Percentiles rank a stretch among this genome's conserved stretches.
These are phyloP conservation scores for Acorus calamus DNA, from an alignment of 106 monocot species.

Conservation along the genomic window DNA sequence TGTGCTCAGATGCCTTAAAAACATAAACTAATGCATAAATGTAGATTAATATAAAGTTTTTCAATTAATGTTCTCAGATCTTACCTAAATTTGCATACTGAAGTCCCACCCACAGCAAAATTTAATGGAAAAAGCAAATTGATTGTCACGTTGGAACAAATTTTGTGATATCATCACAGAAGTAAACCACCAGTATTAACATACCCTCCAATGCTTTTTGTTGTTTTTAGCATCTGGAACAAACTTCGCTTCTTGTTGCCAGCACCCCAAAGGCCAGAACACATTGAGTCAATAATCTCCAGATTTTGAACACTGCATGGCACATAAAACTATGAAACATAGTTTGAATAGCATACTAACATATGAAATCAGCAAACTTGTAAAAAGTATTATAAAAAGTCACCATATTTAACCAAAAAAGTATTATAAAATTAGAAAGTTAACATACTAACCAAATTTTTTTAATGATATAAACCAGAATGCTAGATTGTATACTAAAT, in stretches of 20 bases:
- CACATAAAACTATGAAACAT: neutral
- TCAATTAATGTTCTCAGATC: too few relatives aligned
- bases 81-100: too few relatives aligned
- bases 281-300: constrained; percentile 90
- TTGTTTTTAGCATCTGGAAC: constrained; percentile 95
- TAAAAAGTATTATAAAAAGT: too few relatives aligned
- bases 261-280: constrained; percentile 68
- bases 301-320: constrained; percentile 71
- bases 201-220: constrained; percentile 95
- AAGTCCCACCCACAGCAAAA: too few relatives aligned
- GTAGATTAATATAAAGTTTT: too few relatives aligned
- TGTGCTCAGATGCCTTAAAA: too few relatives aligned
- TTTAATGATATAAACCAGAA: neutral
- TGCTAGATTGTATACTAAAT: neutral
- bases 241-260: constrained; percentile 87
- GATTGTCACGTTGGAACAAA: neutral
- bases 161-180: neutral
- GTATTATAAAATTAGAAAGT: neutral
- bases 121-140: too few relatives aligned
- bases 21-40: too few relatives aligned
- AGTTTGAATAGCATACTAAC: too few relatives aligned
- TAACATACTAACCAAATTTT: too few relatives aligned
- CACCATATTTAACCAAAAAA: constrained; percentile 7
- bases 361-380: too few relatives aligned
- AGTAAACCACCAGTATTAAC: neutral